Percentiles rank a stretch among this genome's conserved stretches.
Evolutionary conservation across 495 filamentous ascomycete genomes (phyloP).

Genomic region (Hypoxylon intermedium): DNA sequence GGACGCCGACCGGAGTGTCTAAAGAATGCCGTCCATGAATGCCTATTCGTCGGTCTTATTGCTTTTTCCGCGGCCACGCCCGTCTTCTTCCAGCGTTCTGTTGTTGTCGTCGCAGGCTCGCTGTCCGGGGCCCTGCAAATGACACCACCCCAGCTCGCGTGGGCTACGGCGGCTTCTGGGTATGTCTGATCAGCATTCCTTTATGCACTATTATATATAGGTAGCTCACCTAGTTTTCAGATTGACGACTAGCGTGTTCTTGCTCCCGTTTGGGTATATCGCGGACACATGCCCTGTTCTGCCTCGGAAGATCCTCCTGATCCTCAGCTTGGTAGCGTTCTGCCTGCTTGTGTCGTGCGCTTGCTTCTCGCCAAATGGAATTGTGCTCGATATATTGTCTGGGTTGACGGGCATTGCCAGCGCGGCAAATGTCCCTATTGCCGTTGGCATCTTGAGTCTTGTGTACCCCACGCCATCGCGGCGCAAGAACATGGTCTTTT

Average conservation of each 20-base stretch:
- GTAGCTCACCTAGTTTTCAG: slow-evolving; percentile 11
- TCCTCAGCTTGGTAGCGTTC: slow-evolving; percentile 62
- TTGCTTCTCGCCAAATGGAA: slow-evolving; percentile 60
- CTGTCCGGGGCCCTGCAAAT: slow-evolving; percentile 66
- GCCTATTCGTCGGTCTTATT: slow-evolving; percentile 65
- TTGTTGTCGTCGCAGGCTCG: slow-evolving; percentile 64
- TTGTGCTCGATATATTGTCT: slow-evolving; percentile 64
- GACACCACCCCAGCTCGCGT: slow-evolving; percentile 67
- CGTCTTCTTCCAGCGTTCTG: slow-evolving; percentile 62
- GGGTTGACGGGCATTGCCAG: slow-evolving; percentile 66
- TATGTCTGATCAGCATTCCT: slow-evolving; percentile 39
- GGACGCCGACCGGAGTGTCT: slow-evolving; percentile 62
- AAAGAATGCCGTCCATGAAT: slow-evolving; percentile 63
- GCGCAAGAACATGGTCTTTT: slow-evolving; percentile 68
- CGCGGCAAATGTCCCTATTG: slow-evolving; percentile 65
- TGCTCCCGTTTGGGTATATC: slow-evolving; percentile 68
- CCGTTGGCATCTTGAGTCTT: slow-evolving; percentile 65
- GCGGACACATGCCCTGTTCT: slow-evolving; percentile 60
- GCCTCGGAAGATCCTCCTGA: slow-evolving; percentile 64
- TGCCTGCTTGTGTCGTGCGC: slow-evolving; percentile 58
- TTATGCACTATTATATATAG: too few relatives aligned
- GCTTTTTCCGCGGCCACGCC: slow-evolving; percentile 71
- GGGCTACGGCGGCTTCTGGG: slow-evolving; percentile 65
- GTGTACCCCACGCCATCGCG: slow-evolving; percentile 59
- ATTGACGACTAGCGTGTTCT: slow-evolving; percentile 65